Percentiles rank a stretch among this genome's conserved stretches.
phyloP scores from a whole-genome alignment of 176 grass and related monocot genomes.

The Chrysopogon serrulatus region DNA sequence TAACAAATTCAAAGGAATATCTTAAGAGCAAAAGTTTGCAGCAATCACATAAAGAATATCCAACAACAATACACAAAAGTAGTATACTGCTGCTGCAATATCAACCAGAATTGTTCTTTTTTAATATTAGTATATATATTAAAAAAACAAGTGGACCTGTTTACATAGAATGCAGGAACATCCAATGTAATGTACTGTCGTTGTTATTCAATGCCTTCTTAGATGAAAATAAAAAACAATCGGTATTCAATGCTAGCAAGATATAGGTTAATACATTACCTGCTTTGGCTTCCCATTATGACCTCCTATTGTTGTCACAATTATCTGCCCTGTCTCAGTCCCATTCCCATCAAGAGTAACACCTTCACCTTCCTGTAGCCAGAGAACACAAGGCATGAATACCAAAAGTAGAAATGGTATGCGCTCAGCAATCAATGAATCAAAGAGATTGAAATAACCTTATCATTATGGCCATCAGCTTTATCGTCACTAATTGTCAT shows the following conservation, averaged over 20 bases:
- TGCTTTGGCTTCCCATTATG: slow-evolving; percentile 95
- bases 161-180: background rate
- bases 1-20: background rate
- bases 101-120: background rate
- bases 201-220: background rate
- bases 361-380: slow-evolving; percentile 56
- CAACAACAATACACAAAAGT: background rate
- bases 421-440: background rate
- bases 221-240: background rate
- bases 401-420: slow-evolving; percentile 14
- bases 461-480: slow-evolving; percentile 49
- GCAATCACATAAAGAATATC: background rate
- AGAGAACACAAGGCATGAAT: slow-evolving; percentile 12
- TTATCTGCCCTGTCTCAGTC: slow-evolving; percentile 81
- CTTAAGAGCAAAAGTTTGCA: background rate
- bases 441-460: slow-evolving; percentile 50
- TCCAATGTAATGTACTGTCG: background rate
- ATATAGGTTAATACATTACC: slow-evolving; percentile 36
- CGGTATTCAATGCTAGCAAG: background rate
- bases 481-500: slow-evolving; percentile 94
- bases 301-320: slow-evolving; percentile 85
- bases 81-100: background rate
- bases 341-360: slow-evolving; percentile 62
- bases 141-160: background rate
- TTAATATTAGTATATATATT: background rate